phyloP scores from a whole-genome alignment of 2,329 filamentous ascomycete species.

The Penicillium sp. region DNA sequence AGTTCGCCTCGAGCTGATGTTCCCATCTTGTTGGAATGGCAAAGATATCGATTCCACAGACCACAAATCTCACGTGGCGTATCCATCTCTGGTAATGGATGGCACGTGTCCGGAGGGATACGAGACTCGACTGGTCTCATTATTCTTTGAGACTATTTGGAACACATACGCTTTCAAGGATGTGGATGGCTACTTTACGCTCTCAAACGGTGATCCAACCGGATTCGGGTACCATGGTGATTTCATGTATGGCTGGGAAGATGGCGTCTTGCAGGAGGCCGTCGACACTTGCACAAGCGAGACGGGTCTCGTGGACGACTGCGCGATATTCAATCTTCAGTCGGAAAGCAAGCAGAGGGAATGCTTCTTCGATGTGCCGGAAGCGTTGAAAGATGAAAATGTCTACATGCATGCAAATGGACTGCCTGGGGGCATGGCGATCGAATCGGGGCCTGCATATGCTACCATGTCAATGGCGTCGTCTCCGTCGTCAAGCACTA shows the following conservation, averaged over 20 bases:
- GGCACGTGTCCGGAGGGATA: constrained; percentile 72
- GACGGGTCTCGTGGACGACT: constrained; percentile 69
- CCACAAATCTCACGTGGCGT: constrained; percentile 69
- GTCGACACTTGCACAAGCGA: constrained; percentile 70
- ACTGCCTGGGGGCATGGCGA: constrained; percentile 64
- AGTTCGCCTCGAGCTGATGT: constrained; percentile 78
- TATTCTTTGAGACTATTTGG: constrained; percentile 88
- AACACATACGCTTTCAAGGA: constrained; percentile 65
- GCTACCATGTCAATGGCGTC: constrained; percentile 25
- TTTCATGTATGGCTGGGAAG: constrained; percentile 77
- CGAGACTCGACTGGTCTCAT: constrained; percentile 65
- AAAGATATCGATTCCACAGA: constrained; percentile 55
- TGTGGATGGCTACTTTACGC: constrained; percentile 66
- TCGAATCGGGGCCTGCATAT: constrained; percentile 47
- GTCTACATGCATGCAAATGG: constrained; percentile 53
- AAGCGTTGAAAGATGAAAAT: constrained; percentile 58
- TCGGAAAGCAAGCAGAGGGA: constrained; percentile 50
- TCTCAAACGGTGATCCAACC: constrained; percentile 75
- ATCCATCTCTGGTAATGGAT: constrained; percentile 71
- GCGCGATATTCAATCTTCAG: constrained; percentile 71
- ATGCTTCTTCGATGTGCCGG: constrained; percentile 64
- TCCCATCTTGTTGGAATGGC: constrained; percentile 87
- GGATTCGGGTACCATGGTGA: constrained; percentile 76
- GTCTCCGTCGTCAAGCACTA: constrained; percentile 2
- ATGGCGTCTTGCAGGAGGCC: constrained; percentile 66